Base-by-base conservation (phyloP, 163 green algal genomes). In the Chlamydomonas reinhardtii region DNA sequence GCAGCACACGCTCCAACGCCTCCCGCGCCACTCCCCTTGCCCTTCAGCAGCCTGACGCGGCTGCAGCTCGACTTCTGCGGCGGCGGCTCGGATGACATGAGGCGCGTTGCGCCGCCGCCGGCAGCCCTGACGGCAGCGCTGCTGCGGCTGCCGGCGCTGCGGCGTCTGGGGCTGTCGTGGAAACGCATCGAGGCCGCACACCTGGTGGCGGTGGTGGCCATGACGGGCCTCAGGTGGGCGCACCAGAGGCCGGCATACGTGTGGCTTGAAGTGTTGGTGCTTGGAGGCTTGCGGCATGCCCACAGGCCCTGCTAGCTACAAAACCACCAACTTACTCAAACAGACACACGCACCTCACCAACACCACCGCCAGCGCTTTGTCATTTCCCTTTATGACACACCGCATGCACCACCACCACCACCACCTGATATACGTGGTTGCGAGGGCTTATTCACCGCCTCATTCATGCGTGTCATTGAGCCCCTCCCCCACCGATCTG, bases 181-280 rank as follows among this genome's bases (percentile, higher is more conserved):
- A 24, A 19, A 4, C 31, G 68, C 48, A 71, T 85, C 15, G 25
- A 62, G 66, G 79, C 48, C 17, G 66, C 4, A 14, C 79, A 85
- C 68, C 32, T 77, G 68, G 66, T 29, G 35, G 52, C 31, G 15
- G 68, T 85, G 79, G 79, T 72, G 52, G 79, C 24, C 54, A 27
- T 85, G 54, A 20, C 32, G 0, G 66, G 79, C 34, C 52, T 77
- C 22, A 85, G 79, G 79, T 85, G 61, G 11, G 76, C 48, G 48
- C 48, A 56, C 11, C 48, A 56, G 43, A n/a, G n/a, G n/a, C n/a
- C n/a, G n/a, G n/a, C n/a, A n/a, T n/a, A n/a, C n/a, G n/a, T n/a
- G n/a, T n/a, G n/a, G n/a, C n/a, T n/a, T n/a, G n/a, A n/a, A n/a
- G n/a, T n/a, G n/a, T n/a, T n/a, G n/a, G n/a, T n/a, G n/a, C n/a